A percentile compares a stretch with the other conserved stretches of the same genome.
These are phyloP conservation scores for Geosmithia flava DNA, from an alignment of 2,329 filamentous ascomycete species.

Conservation along the genomic window DNA sequence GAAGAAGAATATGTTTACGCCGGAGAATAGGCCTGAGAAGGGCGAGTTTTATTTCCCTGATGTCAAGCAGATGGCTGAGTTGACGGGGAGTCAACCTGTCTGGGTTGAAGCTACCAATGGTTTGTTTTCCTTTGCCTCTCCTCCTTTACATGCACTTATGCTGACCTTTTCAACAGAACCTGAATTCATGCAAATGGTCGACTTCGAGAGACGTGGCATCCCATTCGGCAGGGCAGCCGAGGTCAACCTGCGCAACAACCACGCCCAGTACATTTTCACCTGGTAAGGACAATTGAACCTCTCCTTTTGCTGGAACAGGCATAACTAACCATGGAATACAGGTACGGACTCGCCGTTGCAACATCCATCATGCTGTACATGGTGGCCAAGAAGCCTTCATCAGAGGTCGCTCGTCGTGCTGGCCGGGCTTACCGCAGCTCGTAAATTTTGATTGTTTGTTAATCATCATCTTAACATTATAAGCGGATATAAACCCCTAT, in stretches of 20 bases:
- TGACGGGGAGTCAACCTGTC: constrained; percentile 73
- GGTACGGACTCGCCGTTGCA: constrained; percentile 75
- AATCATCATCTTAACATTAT: no score
- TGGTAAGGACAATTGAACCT: constrained; percentile 52
- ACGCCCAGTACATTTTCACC: constrained; percentile 97
- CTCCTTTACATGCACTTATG: no score
- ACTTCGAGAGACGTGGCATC: constrained; percentile 68
- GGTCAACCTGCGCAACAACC: constrained; percentile 91
- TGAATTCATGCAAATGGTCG: constrained; percentile 63
- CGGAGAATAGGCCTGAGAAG: constrained; percentile 71
- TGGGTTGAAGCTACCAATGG: constrained; percentile 96
- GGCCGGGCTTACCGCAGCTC: constrained; percentile 49
- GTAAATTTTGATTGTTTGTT: constrained; percentile 7
- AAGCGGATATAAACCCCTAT: not conserved
- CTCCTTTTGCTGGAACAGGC: not conserved
- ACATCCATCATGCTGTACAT: constrained; percentile 96
- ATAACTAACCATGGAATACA: constrained; percentile 20
- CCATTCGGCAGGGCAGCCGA: constrained; percentile 81
- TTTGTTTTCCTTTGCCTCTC: constrained; percentile 23
- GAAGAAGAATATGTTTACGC: constrained; percentile 98
- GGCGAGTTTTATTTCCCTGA: constrained; percentile 93
- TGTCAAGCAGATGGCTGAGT: constrained; percentile 76
- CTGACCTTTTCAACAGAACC: constrained; percentile 42
- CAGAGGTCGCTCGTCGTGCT: constrained; percentile 59
- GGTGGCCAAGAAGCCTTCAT: constrained; percentile 77